Evolutionary conservation across 75 land plant species (phyloP).

Genomic region (Sequoia sempervirens): DNA sequence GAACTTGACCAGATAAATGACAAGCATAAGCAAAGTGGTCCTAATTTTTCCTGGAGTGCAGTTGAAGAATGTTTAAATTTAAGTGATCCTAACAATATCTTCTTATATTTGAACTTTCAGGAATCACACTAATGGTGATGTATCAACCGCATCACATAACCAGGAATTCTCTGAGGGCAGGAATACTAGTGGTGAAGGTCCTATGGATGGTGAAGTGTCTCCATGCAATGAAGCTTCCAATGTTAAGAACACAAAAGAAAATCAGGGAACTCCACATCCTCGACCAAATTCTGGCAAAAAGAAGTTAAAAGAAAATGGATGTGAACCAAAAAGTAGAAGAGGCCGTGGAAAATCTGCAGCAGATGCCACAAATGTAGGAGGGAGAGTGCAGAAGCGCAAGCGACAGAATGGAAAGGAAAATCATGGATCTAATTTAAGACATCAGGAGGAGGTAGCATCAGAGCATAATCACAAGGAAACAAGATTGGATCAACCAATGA

Average conservation of each 20-base stretch:
- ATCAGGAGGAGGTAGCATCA: not conserved
- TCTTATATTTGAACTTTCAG: not conserved
- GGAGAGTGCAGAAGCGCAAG: not conserved
- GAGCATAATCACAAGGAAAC: not conserved
- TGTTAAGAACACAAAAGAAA: not conserved
- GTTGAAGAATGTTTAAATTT: not conserved
- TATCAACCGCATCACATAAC: not conserved
- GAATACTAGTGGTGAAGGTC: not conserved
- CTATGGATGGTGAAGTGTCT: conserved; percentile 2
- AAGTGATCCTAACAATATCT: conserved; percentile 4
- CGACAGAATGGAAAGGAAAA: conserved; percentile 5
- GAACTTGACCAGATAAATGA: not conserved
- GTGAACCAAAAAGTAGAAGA: not conserved
- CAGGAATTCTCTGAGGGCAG: conserved; percentile 1
- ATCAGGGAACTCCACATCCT: conserved; percentile 2
- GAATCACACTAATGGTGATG: conserved; percentile 7
- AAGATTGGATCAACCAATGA: not conserved
- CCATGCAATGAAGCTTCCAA: not conserved
- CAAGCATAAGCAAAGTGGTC: not conserved
- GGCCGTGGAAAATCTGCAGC: conserved; percentile 1
- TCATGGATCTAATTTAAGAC: conserved; percentile 3
- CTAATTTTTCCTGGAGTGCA: not conserved
- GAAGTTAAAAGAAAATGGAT: conserved; percentile 5
- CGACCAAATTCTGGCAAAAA: not conserved
- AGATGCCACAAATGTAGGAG: not conserved